Conservation (phyloP, 2,329 filamentous ascomycete genomes). For the Fusarium robinianum region DNA sequence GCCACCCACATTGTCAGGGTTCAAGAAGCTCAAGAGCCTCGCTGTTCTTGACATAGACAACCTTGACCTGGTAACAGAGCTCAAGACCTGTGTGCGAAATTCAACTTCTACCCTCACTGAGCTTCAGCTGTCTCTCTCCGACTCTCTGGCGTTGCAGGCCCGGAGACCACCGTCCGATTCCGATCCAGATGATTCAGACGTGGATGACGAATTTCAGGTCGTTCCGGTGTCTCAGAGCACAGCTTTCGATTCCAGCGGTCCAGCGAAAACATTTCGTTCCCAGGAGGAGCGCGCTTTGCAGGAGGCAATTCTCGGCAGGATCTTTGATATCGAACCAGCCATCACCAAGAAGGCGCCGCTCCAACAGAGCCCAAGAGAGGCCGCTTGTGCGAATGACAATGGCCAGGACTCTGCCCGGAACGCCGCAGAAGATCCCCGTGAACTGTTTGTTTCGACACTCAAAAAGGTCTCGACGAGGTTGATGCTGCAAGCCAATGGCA, state of each 20-base stretch:
- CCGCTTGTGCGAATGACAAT: conserved; percentile 18
- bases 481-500: conserved; percentile 48
- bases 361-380: conserved; percentile 29
- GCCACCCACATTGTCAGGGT: conserved; percentile 60
- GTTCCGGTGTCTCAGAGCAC: conserved; percentile 41
- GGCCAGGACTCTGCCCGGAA: conserved; percentile 29
- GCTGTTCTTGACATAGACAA: conserved; percentile 64
- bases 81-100: conserved; percentile 59
- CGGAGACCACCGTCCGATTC: conserved; percentile 44
- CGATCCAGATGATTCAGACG: conserved; percentile 55
- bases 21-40: conserved; percentile 58
- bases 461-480: conserved; percentile 49
- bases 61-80: conserved; percentile 59
- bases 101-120: conserved; percentile 59
- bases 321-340: conserved; percentile 56
- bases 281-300: conserved; percentile 60
- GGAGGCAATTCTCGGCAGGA: conserved; percentile 55
- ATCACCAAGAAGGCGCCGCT: conserved; percentile 44
- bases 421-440: conserved; percentile 33
- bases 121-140: conserved; percentile 63
- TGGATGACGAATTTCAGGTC: conserved; percentile 59
- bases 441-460: conserved; percentile 42
- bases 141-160: conserved; percentile 51
- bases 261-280: conserved; percentile 53
- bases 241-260: conserved; percentile 45